phyloP scores from a whole-genome alignment of 2,329 filamentous ascomycete genomes.

The Penicillium concentricum region DNA sequence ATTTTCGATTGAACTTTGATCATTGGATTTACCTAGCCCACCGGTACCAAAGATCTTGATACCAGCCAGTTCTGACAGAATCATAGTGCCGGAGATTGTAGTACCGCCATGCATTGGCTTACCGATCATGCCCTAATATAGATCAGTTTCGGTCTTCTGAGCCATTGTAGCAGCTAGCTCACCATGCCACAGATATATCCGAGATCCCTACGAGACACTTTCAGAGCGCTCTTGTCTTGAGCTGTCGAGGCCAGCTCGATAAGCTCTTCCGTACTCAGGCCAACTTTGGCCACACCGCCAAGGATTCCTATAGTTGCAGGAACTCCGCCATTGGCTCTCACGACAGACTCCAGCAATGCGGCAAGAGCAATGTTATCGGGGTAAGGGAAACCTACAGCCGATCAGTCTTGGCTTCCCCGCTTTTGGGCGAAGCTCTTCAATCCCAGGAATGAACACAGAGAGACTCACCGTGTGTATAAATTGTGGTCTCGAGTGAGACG shows the following conservation, averaged over 20 bases:
- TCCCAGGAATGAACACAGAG: background rate
- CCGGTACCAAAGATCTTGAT: slow-evolving; percentile 94
- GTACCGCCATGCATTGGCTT: slow-evolving; percentile 80
- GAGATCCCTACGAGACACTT: slow-evolving; percentile 84
- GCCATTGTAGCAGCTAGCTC: slow-evolving; percentile 28
- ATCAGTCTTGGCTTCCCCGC: slow-evolving; percentile 9
- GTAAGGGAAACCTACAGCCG: slow-evolving; percentile 61
- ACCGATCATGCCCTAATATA: slow-evolving; percentile 59
- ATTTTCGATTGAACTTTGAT: no score
- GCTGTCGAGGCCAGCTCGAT: slow-evolving; percentile 65
- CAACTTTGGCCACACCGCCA: slow-evolving; percentile 78
- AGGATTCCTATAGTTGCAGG: slow-evolving; percentile 90
- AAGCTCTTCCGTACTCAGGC: slow-evolving; percentile 70
- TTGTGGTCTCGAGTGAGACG: slow-evolving; percentile 91
- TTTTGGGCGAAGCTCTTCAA: background rate
- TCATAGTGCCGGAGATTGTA: slow-evolving; percentile 89
- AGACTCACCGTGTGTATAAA: slow-evolving; percentile 81
- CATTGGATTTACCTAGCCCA: slow-evolving; percentile 60
- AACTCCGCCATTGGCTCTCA: slow-evolving; percentile 76
- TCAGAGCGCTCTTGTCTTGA: slow-evolving; percentile 66
- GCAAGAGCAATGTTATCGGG: slow-evolving; percentile 73
- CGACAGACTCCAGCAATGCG: slow-evolving; percentile 74
- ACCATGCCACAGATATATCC: slow-evolving; percentile 77
- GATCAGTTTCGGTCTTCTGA: slow-evolving; percentile 1
- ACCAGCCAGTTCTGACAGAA: slow-evolving; percentile 80